phyloP scores from a whole-genome alignment of 257 asterid species.

The Solanum bulbocastanum region DNA sequence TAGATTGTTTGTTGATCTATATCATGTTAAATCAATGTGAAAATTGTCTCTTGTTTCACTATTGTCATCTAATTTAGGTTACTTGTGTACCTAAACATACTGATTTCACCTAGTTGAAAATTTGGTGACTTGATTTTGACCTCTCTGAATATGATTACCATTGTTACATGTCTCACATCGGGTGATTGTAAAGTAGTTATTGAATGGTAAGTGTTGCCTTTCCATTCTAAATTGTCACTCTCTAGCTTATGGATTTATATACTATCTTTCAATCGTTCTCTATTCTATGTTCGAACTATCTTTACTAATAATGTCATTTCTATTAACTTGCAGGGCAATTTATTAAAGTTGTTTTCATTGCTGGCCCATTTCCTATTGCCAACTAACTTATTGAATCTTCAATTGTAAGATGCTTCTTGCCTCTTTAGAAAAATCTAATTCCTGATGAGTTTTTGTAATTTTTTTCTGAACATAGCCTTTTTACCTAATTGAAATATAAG shows the following conservation, averaged over 20 bases:
- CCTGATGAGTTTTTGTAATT: not conserved
- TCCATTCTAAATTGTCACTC: not conserved
- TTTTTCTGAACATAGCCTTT: not conserved
- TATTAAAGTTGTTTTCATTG: conserved; percentile 75
- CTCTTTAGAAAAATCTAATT: not conserved
- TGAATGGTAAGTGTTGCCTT: conserved; percentile 55
- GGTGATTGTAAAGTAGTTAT: conserved; percentile 92
- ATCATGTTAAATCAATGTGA: no score
- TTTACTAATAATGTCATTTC: not conserved
- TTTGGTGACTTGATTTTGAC: no score
- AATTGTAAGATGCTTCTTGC: conserved; percentile 44
- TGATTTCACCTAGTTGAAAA: conserved; percentile 12
- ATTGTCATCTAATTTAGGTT: no score
- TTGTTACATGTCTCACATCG: conserved; percentile 47
- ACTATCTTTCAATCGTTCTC: not conserved
- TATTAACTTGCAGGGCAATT: conserved; percentile 60
- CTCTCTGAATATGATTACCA: no score
- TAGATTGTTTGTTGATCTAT: not conserved
- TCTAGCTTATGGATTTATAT: not conserved
- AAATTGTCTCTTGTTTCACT: no score
- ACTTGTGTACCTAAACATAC: no score
- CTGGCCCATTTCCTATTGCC: conserved; percentile 87
- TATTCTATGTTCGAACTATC: not conserved
- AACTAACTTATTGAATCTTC: conserved; percentile 83
- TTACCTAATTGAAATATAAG: not conserved